Percentiles rank a stretch among this genome's conserved stretches.
Evolutionary conservation across 2,329 filamentous ascomycete genomes (phyloP).

Genomic region (Corniculantispora saksenae): DNA sequence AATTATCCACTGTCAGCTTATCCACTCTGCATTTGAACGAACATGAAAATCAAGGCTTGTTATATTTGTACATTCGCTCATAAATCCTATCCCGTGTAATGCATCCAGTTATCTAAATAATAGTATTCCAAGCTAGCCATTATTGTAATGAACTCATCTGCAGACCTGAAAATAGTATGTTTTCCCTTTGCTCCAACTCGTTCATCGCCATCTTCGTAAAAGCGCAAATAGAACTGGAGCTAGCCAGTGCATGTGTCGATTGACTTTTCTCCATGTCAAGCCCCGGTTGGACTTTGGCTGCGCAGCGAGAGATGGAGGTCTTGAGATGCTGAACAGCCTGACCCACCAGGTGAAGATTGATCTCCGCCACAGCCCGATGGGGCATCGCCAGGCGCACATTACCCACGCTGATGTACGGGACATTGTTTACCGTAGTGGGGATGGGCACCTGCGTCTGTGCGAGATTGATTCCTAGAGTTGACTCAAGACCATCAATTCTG

Average conservation of each 20-base stretch:
- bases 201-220: background rate
- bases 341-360: conserved; percentile 16
- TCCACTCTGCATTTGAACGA: background rate
- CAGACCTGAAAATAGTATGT: background rate
- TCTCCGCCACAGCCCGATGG: conserved; percentile 9
- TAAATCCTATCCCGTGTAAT: background rate
- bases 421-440: background rate
- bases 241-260: background rate
- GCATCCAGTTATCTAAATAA: background rate
- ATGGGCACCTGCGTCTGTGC: background rate
- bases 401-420: background rate
- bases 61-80: background rate
- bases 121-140: background rate
- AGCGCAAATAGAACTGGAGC: background rate
- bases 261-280: background rate
- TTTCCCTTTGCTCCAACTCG: background rate
- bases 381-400: conserved; percentile 14
- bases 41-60: background rate
- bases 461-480: background rate
- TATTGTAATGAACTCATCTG: background rate
- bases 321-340: conserved; percentile 17
- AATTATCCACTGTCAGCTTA: background rate
- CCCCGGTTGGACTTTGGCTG: background rate
- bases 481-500: background rate
- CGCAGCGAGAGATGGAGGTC: conserved; percentile 4